Conservation (phyloP, 306 rosid genomes). For the Arachis hypogaea region DNA sequence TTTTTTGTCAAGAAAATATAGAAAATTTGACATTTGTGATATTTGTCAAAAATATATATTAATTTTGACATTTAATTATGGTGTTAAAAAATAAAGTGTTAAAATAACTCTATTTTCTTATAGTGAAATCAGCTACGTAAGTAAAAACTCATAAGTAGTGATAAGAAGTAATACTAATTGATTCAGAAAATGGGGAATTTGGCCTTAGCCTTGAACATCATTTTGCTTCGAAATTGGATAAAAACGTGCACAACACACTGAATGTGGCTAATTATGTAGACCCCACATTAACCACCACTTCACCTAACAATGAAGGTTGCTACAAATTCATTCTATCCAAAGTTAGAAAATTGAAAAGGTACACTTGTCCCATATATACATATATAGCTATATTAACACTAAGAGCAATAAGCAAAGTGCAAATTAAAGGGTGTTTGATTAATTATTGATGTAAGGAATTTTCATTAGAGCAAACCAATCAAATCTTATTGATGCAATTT, state of each 20-base stretch:
- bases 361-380: not conserved
- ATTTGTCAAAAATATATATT: too few relatives aligned
- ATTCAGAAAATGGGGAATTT: constrained; percentile 31
- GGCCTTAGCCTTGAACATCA: constrained; percentile 38
- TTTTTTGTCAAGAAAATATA: too few relatives aligned
- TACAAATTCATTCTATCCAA: constrained; percentile 36
- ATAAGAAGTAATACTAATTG: not conserved
- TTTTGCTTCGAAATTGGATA: constrained; percentile 41
- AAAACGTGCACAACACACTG: constrained; percentile 52
- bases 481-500: not conserved
- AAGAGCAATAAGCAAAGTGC: not conserved
- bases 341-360: constrained; percentile 29
- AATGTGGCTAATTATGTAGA: constrained; percentile 40
- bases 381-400: too few relatives aligned
- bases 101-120: too few relatives aligned
- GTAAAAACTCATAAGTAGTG: not conserved
- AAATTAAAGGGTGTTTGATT: not conserved
- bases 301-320: constrained; percentile 41
- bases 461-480: constrained; percentile 28
- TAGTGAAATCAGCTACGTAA: not conserved
- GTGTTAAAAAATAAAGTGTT: too few relatives aligned
- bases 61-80: too few relatives aligned
- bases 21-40: too few relatives aligned
- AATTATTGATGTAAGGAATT: constrained; percentile 33
- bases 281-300: constrained; percentile 47